Evolutionary conservation across 2,329 filamentous ascomycete species (phyloP).

Genomic region (Fusarium sambucinum): DNA sequence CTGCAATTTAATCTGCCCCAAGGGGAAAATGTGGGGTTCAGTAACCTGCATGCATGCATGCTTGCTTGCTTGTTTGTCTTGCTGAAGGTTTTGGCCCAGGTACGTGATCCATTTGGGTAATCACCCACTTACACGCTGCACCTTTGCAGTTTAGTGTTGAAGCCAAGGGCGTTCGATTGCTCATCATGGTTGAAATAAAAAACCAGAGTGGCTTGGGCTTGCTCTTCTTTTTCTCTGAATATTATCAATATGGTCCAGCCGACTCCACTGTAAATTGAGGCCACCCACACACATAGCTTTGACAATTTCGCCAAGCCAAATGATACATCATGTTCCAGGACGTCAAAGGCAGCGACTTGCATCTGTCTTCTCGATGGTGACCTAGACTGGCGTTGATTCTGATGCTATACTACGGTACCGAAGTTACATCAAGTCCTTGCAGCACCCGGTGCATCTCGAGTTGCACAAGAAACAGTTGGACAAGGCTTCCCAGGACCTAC

Average conservation of each 20-base stretch:
- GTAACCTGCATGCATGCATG: not conserved
- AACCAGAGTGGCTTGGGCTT: not conserved
- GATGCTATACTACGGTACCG: not conserved
- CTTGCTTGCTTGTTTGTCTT: no score
- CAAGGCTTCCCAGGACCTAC: not conserved
- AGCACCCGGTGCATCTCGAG: not conserved
- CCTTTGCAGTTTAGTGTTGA: not conserved
- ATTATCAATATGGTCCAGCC: not conserved
- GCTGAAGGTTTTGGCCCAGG: not conserved
- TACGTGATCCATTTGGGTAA: not conserved
- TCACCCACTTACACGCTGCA: not conserved
- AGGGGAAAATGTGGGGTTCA: not conserved
- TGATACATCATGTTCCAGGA: conserved; percentile 4
- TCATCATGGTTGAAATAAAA: not conserved
- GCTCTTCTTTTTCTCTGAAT: not conserved
- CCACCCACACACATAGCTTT: not conserved
- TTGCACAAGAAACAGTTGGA: not conserved
- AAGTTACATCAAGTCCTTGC: not conserved
- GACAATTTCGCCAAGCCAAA: not conserved
- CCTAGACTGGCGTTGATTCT: not conserved
- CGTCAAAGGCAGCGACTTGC: conserved; percentile 1
- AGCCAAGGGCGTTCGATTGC: not conserved
- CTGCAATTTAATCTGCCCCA: not conserved
- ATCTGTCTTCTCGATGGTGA: not conserved
- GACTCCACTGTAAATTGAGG: not conserved